phyloP scores from a whole-genome alignment of 2,329 filamentous ascomycete genomes.

The Didymella lethalis region DNA sequence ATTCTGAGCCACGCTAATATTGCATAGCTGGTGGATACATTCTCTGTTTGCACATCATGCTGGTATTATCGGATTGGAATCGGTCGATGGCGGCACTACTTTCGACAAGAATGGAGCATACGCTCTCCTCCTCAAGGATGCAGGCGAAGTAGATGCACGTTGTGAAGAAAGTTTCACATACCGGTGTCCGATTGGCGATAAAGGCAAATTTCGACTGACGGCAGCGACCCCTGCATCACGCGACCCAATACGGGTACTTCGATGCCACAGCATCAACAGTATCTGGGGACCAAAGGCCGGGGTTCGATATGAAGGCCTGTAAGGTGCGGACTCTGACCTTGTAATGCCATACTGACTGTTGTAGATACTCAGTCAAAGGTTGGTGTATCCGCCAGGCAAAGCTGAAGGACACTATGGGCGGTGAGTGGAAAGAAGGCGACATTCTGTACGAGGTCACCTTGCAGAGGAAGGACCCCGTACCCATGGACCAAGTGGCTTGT shows the following conservation, averaged over 20 bases:
- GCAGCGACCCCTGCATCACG: conserved; percentile 52
- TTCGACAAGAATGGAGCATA: conserved; percentile 55
- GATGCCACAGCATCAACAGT: conserved; percentile 55
- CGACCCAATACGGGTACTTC: conserved; percentile 54
- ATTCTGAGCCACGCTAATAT: not conserved
- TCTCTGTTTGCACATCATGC: conserved; percentile 57
- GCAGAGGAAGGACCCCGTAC: conserved; percentile 45
- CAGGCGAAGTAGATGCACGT: conserved; percentile 49
- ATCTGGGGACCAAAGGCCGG: conserved; percentile 58
- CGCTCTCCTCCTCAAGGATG: conserved; percentile 54
- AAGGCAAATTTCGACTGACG: conserved; percentile 56
- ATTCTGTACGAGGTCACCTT: conserved; percentile 52
- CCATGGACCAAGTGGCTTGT: conserved; percentile 49
- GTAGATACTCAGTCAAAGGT: conserved; percentile 44
- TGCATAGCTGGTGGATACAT: conserved; percentile 60
- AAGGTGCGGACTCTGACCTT: conserved; percentile 25
- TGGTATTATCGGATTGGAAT: conserved; percentile 57
- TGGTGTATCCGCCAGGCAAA: conserved; percentile 52
- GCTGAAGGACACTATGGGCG: conserved; percentile 21
- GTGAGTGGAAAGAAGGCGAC: conserved; percentile 34
- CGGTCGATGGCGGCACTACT: conserved; percentile 54
- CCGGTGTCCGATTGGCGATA: conserved; percentile 50
- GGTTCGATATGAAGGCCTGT: conserved; percentile 60
- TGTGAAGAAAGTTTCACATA: conserved; percentile 53
- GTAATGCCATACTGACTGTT: not conserved